A percentile compares a stretch with the other conserved stretches of the same genome.
Evolutionary conservation across 306 rosid genomes (phyloP).

Genomic region (Cicer chorassanicum): DNA sequence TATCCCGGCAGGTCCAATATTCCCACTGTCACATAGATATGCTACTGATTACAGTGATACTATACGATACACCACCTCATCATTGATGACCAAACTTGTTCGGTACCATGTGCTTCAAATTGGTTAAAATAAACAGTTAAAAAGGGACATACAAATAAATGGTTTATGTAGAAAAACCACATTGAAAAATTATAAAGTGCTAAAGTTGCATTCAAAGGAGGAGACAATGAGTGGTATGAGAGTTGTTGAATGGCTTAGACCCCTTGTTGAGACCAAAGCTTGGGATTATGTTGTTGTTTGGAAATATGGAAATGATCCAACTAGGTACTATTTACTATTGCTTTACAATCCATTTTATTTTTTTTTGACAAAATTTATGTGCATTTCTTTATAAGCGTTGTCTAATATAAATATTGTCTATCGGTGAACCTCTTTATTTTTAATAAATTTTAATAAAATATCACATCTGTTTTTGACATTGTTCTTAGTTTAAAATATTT

Average conservation of each 20-base stretch:
- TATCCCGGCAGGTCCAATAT: conserved; percentile 43
- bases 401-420: too few species aligned
- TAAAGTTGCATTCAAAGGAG: conserved; percentile 31
- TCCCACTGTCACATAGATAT: conserved; percentile 53
- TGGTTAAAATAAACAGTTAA: conserved; percentile 8
- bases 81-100: conserved; percentile 43
- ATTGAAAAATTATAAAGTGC: neutral
- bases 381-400: too few species aligned
- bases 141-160: neutral
- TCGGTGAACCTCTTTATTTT: too few species aligned
- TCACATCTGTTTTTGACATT: too few species aligned
- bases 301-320: conserved; percentile 79
- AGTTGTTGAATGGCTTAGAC: conserved; percentile 62
- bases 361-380: too few species aligned
- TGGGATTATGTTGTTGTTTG: conserved; percentile 81
- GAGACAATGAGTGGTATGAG: conserved; percentile 46
- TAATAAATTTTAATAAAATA: too few species aligned
- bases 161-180: neutral
- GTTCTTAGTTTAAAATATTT: too few species aligned
- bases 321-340: conserved; percentile 37
- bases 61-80: conserved; percentile 19
- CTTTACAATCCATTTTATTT: neutral
- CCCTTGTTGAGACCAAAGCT: conserved; percentile 55
- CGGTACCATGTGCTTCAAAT: conserved; percentile 56
- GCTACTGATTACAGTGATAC: conserved; percentile 47